phyloP scores from a whole-genome alignment of 2,329 filamentous ascomycete genomes.

The Nemania abortiva region DNA sequence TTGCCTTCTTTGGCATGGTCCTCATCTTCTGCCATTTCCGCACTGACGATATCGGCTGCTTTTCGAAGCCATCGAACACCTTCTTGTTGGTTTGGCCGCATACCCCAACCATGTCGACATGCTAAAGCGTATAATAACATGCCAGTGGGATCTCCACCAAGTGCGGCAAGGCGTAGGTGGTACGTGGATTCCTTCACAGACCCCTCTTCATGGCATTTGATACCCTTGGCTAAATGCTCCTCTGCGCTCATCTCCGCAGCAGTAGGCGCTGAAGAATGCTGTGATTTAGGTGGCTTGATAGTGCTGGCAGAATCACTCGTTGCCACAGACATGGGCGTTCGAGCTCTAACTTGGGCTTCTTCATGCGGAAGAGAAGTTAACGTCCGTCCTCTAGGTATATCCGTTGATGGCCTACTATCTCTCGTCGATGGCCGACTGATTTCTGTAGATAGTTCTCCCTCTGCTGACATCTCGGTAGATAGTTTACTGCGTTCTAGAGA shows the following conservation, averaged over 20 bases:
- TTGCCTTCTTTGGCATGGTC: conserved; percentile 73
- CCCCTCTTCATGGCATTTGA: conserved; percentile 88
- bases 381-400: conserved; percentile 61
- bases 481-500: conserved; percentile 65
- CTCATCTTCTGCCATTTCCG: conserved; percentile 87
- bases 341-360: conserved; percentile 53
- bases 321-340: conserved; percentile 61
- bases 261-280: conserved; percentile 64
- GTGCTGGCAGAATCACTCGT: conserved; percentile 69
- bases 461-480: conserved; percentile 60
- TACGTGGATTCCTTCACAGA: conserved; percentile 95
- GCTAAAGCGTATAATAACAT: conserved; percentile 97
- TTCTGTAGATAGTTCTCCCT: conserved; percentile 59
- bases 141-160: conserved; percentile 86
- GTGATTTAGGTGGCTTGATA: conserved; percentile 59
- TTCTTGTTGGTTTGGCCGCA: conserved; percentile 90
- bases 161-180: conserved; percentile 89
- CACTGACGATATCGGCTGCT: conserved; percentile 84
- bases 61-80: conserved; percentile 93
- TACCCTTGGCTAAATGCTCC: conserved; percentile 90
- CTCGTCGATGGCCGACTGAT: conserved; percentile 61
- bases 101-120: conserved; percentile 97
- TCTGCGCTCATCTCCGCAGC: conserved; percentile 81
- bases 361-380: conserved; percentile 56
- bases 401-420: conserved; percentile 60